phyloP scores from a whole-genome alignment of 2,329 filamentous ascomycete genomes.

The Bipolaris victoriae region DNA sequence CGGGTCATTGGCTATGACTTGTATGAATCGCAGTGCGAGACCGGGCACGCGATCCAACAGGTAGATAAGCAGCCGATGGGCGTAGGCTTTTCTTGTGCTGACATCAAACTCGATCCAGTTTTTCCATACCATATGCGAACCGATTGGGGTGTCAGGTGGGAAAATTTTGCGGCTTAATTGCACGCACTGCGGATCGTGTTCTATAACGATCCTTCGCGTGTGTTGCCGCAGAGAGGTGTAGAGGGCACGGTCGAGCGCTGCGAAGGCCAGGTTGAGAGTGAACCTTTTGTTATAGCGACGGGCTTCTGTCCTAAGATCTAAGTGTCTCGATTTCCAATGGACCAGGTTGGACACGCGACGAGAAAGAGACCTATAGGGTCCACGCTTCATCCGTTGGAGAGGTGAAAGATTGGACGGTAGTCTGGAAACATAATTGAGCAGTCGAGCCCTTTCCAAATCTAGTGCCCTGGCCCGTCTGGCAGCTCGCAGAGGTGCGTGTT shows the following conservation, averaged over 20 bases:
- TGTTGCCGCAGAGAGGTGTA: conserved; percentile 26
- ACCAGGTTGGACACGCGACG: conserved; percentile 33
- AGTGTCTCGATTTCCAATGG: conserved; percentile 13
- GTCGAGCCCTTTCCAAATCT: conserved; percentile 12
- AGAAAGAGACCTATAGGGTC: conserved; percentile 38
- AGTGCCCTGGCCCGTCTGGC: conserved; percentile 12
- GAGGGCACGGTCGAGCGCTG: conserved; percentile 32
- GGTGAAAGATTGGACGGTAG: conserved; percentile 1
- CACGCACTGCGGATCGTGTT: conserved; percentile 28
- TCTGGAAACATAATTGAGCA: conserved; percentile 18
- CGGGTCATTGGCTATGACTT: conserved; percentile 28
- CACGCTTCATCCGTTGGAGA: conserved; percentile 16
- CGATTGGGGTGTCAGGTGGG: conserved; percentile 2
- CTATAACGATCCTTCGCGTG: conserved; percentile 25
- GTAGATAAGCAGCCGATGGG: conserved; percentile 36
- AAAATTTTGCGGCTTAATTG: conserved; percentile 23
- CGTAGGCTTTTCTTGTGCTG: conserved; percentile 19
- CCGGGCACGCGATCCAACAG: conserved; percentile 35
- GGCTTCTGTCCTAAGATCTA: conserved; percentile 15
- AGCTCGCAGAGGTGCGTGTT: conserved; percentile 4
- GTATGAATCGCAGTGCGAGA: conserved; percentile 38
- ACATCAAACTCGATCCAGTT: conserved; percentile 31
- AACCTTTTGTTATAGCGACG: background rate
- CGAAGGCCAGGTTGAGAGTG: conserved; percentile 29
- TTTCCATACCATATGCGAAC: conserved; percentile 17